Base-by-base conservation (phyloP, 768 basidiomycete genomes). In the Serendipita sp. region DNA sequence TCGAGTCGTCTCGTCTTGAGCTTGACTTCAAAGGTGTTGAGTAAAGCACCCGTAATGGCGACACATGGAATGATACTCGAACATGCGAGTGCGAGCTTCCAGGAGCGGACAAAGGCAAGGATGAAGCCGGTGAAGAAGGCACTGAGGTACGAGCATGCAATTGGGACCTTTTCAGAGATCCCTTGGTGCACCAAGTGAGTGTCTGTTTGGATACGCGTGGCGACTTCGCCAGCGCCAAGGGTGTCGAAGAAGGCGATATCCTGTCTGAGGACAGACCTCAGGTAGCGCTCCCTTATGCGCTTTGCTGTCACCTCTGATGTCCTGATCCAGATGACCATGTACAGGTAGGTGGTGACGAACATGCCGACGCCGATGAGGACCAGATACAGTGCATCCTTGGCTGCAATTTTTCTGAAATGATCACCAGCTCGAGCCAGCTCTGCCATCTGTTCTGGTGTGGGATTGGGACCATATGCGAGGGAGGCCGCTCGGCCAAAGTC, bases 181-280 rank as follows among this genome's bases (percentile, higher is more conserved):
- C 90, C 93, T 72, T 90, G 86, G 68, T 95, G 93, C 2, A 97
- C 83, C 44, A 95, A 73, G 75, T 95, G 89, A 24, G 86, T 89
- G 70, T 90, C 87, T 0, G 88, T 88, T 70, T 90, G 86, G 65
- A 96, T 96, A 45, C 92, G 83, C 7, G 93, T 95, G 0, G 94
- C 86, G 20, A 97, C 85, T 70, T 96, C 94, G 64, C 94, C 94
- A 3, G 93, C 86, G 41, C 94, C 92, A 62, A 95, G 81, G 20
- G 84, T 82, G 71, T 97, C 94, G 69, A 96, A 96, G 75, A 81
- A 96, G 14, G 85, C 84, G 66, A 94, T 84, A 64, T 90, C 84
- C 69, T 96, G 94, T 34, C 90, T 83, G 2, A 97, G 76, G 14
- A 93, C 74, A 2, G 92, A 82, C 62, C 78, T 72, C 13, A 96